Base-by-base conservation (phyloP, 1,284 basidiomycete genomes). In the Leccinum pachyderme region DNA sequence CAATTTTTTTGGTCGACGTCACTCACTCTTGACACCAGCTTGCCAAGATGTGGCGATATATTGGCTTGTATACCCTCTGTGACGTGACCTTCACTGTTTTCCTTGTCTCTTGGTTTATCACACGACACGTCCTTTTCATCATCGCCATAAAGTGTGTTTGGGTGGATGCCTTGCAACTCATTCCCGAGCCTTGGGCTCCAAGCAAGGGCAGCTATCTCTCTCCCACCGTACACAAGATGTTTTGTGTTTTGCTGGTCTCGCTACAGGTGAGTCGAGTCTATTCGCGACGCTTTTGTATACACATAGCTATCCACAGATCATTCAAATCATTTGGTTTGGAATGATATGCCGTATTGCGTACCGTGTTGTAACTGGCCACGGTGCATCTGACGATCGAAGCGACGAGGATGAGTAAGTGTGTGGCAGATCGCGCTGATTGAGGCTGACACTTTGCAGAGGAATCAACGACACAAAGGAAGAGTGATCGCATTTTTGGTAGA, bases 11-110 rank as follows among this genome's bases (percentile, higher is more conserved):
- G 24, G 47, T 44, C 15, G 4, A 29, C 52, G 39, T 51, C 47
- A 43, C 62, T 53, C 54, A 43, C 48, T 56, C 45, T 27, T 18
- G 7, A 46, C 8, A 1, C 18, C 52, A 95, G 92, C 68, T 90
- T 59, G 95, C 94, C 15, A 99, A 99, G 75, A 95, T 98, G 89
- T 75, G 93, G 61, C 89, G 90, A 55, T 99, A 99, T 73, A 77
- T 95, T 28, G 78, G 78, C 28, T 76, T 83, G 55, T 80, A 86
- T 56, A 78, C 80, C 8, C 68, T 83, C 1, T 93, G 89, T 60
- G 95, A 98, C 72, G 66, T 75, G 29, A 81, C 84, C 0, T 98
- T 98, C 71, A 89, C 78, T 29, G 67, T 83, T 54, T 99, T 95
- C 77, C 80, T 96, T 65, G 51, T 93, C 25, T 89, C 88, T n/a